phyloP scores from a whole-genome alignment of 495 filamentous ascomycete species.

The Rostrohypoxylon terebratum region DNA sequence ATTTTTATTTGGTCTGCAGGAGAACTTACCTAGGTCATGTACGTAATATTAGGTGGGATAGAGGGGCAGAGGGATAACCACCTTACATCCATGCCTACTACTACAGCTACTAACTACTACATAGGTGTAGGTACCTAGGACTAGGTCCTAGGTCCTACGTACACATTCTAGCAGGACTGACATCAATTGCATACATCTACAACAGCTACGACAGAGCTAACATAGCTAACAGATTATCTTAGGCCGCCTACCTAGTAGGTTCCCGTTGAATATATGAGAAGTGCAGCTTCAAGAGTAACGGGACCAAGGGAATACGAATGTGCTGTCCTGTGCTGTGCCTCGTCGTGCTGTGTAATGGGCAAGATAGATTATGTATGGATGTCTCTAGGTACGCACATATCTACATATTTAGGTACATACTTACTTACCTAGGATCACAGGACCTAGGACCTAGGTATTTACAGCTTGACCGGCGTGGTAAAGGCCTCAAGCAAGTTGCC shows the following conservation, averaged over 20 bases:
- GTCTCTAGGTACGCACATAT: not conserved
- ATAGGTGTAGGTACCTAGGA: too few species aligned
- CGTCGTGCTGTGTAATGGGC: conserved; percentile 24
- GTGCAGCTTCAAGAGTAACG: not conserved
- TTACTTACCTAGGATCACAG: too few species aligned
- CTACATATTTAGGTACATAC: not conserved
- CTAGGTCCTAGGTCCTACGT: too few species aligned
- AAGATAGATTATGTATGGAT: conserved; percentile 6
- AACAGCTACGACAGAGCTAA: too few species aligned
- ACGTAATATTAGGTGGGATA: not conserved
- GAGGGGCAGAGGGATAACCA: not conserved
- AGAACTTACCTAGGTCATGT: not conserved
- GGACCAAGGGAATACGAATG: conserved; percentile 32
- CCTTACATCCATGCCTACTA: not conserved
- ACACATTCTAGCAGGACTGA: too few species aligned
- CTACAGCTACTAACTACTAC: too few species aligned
- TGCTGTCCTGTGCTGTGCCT: conserved; percentile 37
- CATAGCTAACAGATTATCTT: not conserved
- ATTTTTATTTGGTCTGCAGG: not conserved
- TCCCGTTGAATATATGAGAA: conserved; percentile 2
- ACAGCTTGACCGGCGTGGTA: not conserved
- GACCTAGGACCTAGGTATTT: not conserved
- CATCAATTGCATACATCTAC: too few species aligned
- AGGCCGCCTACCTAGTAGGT: too few species aligned
- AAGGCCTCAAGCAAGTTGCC: not conserved